Evolutionary conservation across 345 rosid genomes (phyloP), one percentile per base, ranked within the genome.

Genomic region (Euphorbia tirucalli): DNA sequence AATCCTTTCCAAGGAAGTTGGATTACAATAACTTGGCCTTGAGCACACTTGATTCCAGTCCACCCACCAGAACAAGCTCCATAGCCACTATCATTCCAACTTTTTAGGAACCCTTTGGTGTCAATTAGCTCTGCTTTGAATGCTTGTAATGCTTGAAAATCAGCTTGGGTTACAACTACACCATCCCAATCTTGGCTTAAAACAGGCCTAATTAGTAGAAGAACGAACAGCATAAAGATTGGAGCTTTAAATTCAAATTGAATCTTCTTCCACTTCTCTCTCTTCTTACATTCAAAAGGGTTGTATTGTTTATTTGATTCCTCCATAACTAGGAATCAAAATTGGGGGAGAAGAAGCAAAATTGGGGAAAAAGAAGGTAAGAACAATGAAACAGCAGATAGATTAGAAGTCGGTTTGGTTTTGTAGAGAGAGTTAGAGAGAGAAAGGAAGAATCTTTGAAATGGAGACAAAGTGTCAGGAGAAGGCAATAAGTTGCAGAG

Each of bases 361-460:
- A 19, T 28, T 30, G 66, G 18, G 18, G 50, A 46, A 13, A 35
- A 71, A 25, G 31, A 8, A 60, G 3, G 21, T 13, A 18, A 56
- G 24, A 27, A 46, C 27, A 73, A 83, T 75, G 70, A 77, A 83
- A 81, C 81, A 79, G 72, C 71, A 50, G 70, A 65, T 50, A 68
- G 71, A 73, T 57, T 10, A 41, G 68, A 57, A 61, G 67, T 71
- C n/a, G 69, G 61, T 63, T 62, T 77, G 84, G 80, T 75, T 85
- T 79, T 85, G 87, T 77, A 79, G 80, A 61, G 80, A 3, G 81
- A 77, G 72, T 24, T 28, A 32, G 37, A 66, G 75, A 71, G 78
- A 61, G 77, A 25, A 64, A 75, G 76, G 74, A 79, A 77, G 78
- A 78, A 74, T 82, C 80, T 82, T 82, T 73, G 68, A 76, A 58